These are phyloP conservation scores for Agaricus subrufescens DNA, from an alignment of 768 basidiomycete species.

Conservation along the genomic window DNA sequence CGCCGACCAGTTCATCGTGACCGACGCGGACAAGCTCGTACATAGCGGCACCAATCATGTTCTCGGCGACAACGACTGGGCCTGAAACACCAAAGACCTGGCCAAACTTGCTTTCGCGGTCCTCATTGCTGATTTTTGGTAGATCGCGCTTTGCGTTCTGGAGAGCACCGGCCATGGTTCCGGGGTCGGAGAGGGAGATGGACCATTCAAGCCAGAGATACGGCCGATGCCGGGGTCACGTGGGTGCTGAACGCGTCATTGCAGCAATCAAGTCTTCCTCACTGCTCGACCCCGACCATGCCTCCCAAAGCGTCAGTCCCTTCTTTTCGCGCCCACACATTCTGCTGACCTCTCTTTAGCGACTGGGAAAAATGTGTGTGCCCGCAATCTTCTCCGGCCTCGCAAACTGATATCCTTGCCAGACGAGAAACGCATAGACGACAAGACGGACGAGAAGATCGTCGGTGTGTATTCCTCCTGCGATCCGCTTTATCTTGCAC, in stretches of 20 bases:
- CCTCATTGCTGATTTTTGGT: slow-evolving; percentile 86
- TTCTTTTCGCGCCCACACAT: slow-evolving; percentile 7
- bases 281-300: slow-evolving; percentile 46
- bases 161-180: slow-evolving; percentile 85
- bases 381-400: background rate
- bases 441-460: slow-evolving; percentile 92
- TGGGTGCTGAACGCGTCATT: slow-evolving; percentile 29
- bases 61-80: slow-evolving; percentile 95
- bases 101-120: slow-evolving; percentile 81
- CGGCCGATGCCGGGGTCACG: slow-evolving; percentile 16
- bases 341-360: slow-evolving; percentile 33
- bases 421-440: slow-evolving; percentile 86
- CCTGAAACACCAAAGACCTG: slow-evolving; percentile 95
- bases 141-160: slow-evolving; percentile 87
- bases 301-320: slow-evolving; percentile 90
- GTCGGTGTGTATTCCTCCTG: slow-evolving; percentile 45
- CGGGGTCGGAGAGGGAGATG: background rate
- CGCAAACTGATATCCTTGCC: slow-evolving; percentile 8
- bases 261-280: slow-evolving; percentile 14
- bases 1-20: slow-evolving; percentile 97
- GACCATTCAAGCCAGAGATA: background rate
- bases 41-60: slow-evolving; percentile 96
- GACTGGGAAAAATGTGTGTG: slow-evolving; percentile 97
- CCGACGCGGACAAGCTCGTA: slow-evolving; percentile 98
- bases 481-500: background rate